Base-by-base conservation (phyloP, 768 basidiomycete species). In the Coprinopsis marcescibilis region DNA sequence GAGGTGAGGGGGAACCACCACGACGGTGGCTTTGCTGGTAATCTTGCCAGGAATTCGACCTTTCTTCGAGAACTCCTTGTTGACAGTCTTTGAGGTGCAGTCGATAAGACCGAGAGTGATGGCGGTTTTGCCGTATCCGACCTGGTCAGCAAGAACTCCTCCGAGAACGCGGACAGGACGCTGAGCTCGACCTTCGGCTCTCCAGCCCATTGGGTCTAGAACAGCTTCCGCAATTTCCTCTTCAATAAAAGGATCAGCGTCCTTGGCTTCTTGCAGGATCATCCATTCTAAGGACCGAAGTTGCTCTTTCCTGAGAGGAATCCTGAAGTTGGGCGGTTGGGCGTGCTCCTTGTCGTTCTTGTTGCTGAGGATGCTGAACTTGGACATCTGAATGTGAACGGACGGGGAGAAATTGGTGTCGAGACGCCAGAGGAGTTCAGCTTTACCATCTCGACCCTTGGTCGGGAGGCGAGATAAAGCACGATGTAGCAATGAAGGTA, bases 61-160 rank as follows among this genome's bases (percentile, higher is more conserved):
- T 50, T 72, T 68, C 43, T 74, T 69, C 23, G 71, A 61, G 52
- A 85, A 80, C 52, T 87, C 85, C 50, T 75, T 68, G 45, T 69
- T 64, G 40, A 84, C 77, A 14, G 65, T 64, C 53, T 78, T 73
- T 15, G 69, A 65, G 17, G 81, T 72, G 57, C 83, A 83, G 57
- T 91, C 87, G 52, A 96, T 85, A 49, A 97, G 74, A 15, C 85
- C 93, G 23, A 97, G 75, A 2, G 90, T 92, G 53, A 96, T 94
- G 17, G 92, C 93, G 0, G 94, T 97, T 68, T 97, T 97, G 14
- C 94, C 94, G 58, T 97, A 97, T 42, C 94, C 94, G 50, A 97
- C 94, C 67, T 94, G 86, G 57, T 97, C 94, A 11, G 93, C 93
- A 36, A 96, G 78, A 39, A 96, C 93, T 10, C 94, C 93, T 14